These are phyloP conservation scores for Pythium sukuiense DNA, from an alignment of 352 stramenopile genomes.

Conservation along the genomic window DNA sequence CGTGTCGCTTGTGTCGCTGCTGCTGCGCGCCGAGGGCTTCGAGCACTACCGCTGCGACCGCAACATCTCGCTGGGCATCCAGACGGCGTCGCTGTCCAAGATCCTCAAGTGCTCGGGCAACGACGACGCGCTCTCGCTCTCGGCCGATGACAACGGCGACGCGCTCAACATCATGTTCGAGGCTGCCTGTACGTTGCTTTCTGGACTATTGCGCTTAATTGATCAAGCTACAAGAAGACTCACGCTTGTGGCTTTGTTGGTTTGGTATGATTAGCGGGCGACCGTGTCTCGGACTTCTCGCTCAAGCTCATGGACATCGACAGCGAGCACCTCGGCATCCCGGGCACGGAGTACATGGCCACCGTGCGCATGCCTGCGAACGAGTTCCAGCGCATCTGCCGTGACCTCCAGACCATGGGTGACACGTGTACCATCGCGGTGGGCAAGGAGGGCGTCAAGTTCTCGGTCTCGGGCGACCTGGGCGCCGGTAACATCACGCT, in stretches of 20 bases:
- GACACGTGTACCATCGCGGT: conserved; percentile 97
- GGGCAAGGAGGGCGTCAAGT: conserved; percentile 98
- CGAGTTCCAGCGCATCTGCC: conserved; percentile 99
- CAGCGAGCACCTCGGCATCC: conserved; percentile 98
- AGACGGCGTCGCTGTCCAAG: conserved; percentile 97
- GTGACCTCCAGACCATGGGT: conserved; percentile 97
- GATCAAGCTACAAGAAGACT: conserved; percentile 25
- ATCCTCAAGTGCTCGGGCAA: conserved; percentile 99
- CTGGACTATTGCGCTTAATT: conserved; percentile 31
- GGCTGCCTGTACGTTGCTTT: conserved; percentile 71
- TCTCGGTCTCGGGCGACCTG: conserved; percentile 95
- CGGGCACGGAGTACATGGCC: conserved; percentile 98
- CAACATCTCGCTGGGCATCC: conserved; percentile 96
- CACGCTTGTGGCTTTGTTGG: conserved; percentile 3
- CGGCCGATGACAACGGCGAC: conserved; percentile 97
- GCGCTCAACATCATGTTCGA: conserved; percentile 98
- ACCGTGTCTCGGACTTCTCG: conserved; percentile 96
- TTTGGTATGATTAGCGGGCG: conserved; percentile 52
- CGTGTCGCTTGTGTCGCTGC: conserved; percentile 96
- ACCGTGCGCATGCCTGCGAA: conserved; percentile 92
- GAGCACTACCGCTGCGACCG: conserved; percentile 99
- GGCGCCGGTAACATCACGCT: conserved; percentile 96
- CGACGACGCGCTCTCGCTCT: conserved; percentile 97
- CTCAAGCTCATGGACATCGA: conserved; percentile 99
- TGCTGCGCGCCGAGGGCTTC: conserved; percentile 94